Evolutionary conservation across 371 early-diverging fungal genomes (phyloP).

Genomic region (Actinomortierella wolfii): DNA sequence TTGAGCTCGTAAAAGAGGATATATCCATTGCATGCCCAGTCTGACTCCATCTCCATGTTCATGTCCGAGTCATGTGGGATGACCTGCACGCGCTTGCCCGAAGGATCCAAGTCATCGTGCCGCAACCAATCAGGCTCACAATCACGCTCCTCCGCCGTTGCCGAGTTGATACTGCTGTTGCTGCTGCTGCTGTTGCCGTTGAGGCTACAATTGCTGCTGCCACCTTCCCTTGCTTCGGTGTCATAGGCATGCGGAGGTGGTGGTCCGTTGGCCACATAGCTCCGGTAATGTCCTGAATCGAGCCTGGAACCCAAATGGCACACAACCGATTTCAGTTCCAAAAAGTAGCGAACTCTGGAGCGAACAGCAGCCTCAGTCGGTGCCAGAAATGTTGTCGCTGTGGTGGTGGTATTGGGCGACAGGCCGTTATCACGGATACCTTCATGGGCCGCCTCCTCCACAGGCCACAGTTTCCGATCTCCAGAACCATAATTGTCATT

Average conservation of each 20-base stretch:
- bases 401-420: no score
- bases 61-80: constrained; percentile 23
- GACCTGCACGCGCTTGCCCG: constrained; percentile 29
- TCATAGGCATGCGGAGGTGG: no score
- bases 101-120: constrained; percentile 45
- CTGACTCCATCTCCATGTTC: constrained; percentile 46
- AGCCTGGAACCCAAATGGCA: constrained; percentile 57
- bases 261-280: constrained; percentile 48
- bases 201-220: neutral
- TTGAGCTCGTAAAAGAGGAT: constrained; percentile 64
- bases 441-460: no score
- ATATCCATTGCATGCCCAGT: constrained; percentile 58
- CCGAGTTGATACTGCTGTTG: no score
- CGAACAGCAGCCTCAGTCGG: constrained; percentile 20
- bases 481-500: no score
- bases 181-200: neutral
- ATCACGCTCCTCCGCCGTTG: no score
- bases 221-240: constrained; percentile 13
- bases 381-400: no score
- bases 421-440: no score
- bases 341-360: constrained; percentile 50
- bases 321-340: constrained; percentile 59
- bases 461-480: no score
- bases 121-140: constrained; percentile 41
- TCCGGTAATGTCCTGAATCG: constrained; percentile 60